These are phyloP conservation scores for Flueggea neowawraea DNA, from an alignment of 441 rosid species.

Conservation along the genomic window DNA sequence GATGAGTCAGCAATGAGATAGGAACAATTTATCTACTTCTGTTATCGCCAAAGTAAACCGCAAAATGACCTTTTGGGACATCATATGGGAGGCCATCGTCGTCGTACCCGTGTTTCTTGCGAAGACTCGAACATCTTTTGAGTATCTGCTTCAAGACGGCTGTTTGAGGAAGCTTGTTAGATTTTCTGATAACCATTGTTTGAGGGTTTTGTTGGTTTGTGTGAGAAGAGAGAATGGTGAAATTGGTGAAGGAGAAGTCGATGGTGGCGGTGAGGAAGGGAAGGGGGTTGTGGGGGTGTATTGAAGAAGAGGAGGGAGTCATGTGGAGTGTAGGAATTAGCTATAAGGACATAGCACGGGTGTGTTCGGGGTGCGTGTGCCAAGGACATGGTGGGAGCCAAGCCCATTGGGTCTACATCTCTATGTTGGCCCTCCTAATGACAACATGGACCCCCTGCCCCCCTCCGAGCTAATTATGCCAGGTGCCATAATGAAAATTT, in stretches of 20 bases:
- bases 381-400: conserved; percentile 61
- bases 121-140: conserved; percentile 87
- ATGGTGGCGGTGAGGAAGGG: background rate
- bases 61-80: conserved; percentile 95
- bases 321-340: conserved; percentile 23
- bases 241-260: background rate
- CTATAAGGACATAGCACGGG: conserved; percentile 35
- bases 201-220: background rate
- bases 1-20: conserved; percentile 73
- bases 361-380: conserved; percentile 27
- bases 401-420: conserved; percentile 31
- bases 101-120: conserved; percentile 60
- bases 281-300: conserved; percentile 12
- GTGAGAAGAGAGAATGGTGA: background rate
- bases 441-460: conserved; percentile 66
- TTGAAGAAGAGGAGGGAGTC: background rate
- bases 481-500: too few relatives aligned
- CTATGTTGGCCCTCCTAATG: conserved; percentile 60
- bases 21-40: conserved; percentile 90
- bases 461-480: too few relatives aligned
- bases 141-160: conserved; percentile 82
- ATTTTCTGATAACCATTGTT: conserved; percentile 65
- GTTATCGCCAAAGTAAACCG: conserved; percentile 87
- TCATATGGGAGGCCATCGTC: conserved; percentile 76
- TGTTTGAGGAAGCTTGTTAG: conserved; percentile 62